Percentiles rank a stretch among this genome's conserved stretches.
Conservation (phyloP, 2,329 filamentous ascomycete species). For the Chaetomium globosum region DNA sequence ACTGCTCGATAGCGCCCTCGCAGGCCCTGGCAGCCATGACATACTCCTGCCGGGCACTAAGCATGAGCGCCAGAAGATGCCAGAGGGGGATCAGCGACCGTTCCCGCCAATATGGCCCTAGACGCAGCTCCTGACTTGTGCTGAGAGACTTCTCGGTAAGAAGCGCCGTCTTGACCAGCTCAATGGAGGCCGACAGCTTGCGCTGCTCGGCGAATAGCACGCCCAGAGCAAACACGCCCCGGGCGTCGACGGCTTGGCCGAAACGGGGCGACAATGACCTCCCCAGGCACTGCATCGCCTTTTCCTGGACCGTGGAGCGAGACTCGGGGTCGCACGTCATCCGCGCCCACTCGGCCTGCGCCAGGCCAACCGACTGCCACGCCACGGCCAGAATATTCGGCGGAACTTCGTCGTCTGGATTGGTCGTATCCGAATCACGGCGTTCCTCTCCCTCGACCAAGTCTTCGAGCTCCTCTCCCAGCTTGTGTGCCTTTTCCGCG, state of each 20-base stretch:
- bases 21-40: constrained; percentile 78
- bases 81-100: constrained; percentile 75
- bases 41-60: constrained; percentile 86
- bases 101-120: constrained; percentile 63
- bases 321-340: constrained; percentile 74
- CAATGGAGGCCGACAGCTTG: constrained; percentile 77
- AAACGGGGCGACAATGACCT: constrained; percentile 70
- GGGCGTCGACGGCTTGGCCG: constrained; percentile 67
- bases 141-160: constrained; percentile 58
- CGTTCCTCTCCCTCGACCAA: constrained; percentile 67
- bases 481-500: constrained; percentile 74
- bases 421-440: constrained; percentile 37
- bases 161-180: constrained; percentile 76
- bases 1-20: constrained; percentile 89
- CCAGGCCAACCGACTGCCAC: constrained; percentile 83
- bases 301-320: constrained; percentile 72
- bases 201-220: constrained; percentile 86
- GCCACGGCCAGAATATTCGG: constrained; percentile 66
- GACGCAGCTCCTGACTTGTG: constrained; percentile 48
- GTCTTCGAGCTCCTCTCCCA: constrained; percentile 71
- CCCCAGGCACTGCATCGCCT: constrained; percentile 75
- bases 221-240: constrained; percentile 78
- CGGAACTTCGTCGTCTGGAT: constrained; percentile 49
- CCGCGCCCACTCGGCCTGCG: constrained; percentile 84
- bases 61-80: constrained; percentile 84